Evolutionary conservation across 1,139 yeast species (phyloP).

Genomic region (Debaryomycetaceae sp.): DNA sequence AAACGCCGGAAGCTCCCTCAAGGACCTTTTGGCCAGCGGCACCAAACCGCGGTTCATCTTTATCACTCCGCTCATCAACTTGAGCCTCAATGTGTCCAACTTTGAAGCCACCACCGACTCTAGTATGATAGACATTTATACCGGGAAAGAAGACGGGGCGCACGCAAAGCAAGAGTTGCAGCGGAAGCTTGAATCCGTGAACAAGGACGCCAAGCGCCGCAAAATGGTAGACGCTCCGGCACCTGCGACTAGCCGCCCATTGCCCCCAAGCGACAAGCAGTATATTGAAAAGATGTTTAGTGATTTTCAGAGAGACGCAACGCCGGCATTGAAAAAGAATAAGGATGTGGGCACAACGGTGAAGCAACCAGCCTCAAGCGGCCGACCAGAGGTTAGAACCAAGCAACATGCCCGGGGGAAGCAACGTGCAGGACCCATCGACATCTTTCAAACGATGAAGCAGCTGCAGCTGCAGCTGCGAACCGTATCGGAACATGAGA

Average conservation of each 20-base stretch:
- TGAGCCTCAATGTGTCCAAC: slow-evolving; percentile 42
- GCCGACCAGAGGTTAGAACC: not conserved
- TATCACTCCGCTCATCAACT: slow-evolving; percentile 38
- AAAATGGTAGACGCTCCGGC: not conserved
- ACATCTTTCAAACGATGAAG: not conserved
- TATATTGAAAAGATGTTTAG: slow-evolving; percentile 12
- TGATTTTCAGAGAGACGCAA: slow-evolving; percentile 9
- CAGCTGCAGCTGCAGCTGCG: not conserved
- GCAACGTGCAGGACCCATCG: not conserved
- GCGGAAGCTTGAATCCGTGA: slow-evolving; percentile 13
- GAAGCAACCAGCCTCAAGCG: not conserved
- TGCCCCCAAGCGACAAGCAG: slow-evolving; percentile 7
- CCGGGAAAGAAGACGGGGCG: slow-evolving; percentile 8
- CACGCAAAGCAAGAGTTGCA: slow-evolving; percentile 7
- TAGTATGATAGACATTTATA: slow-evolving; percentile 41
- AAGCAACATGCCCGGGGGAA: not conserved
- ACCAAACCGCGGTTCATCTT: slow-evolving; percentile 7
- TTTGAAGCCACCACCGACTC: slow-evolving; percentile 35
- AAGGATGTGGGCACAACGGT: not conserved
- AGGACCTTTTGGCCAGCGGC: slow-evolving; percentile 22
- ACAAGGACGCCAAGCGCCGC: slow-evolving; percentile 2
- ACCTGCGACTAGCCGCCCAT: not conserved
- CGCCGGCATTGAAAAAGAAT: too few relatives aligned
- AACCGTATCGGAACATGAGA: slow-evolving; percentile 2
- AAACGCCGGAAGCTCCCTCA: slow-evolving; percentile 25